phyloP scores from a whole-genome alignment of 805 yeast genomes.

The Metschnikowia gelsemii region DNA sequence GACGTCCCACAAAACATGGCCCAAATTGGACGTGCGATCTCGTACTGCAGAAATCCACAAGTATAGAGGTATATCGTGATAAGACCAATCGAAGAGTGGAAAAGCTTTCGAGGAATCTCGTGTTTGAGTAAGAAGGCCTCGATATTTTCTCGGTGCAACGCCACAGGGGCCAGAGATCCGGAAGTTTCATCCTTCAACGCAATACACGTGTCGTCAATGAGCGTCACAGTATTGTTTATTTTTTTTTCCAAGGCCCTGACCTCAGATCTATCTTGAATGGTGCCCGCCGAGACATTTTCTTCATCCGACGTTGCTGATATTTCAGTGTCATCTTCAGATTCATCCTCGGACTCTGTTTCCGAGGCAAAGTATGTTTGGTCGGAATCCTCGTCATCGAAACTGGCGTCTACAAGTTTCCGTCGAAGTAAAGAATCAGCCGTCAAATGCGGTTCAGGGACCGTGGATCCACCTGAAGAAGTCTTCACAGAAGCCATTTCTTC shows the following conservation, averaged over 20 bases:
- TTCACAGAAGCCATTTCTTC: no score
- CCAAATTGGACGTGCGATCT: conserved; percentile 60
- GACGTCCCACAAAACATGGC: conserved; percentile 57
- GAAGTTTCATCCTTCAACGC: conserved; percentile 9
- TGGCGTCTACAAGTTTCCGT: conserved; percentile 2
- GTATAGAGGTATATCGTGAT: conserved; percentile 73
- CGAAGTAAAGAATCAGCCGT: background rate
- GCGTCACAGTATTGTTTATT: conserved; percentile 1
- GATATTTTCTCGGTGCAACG: no score
- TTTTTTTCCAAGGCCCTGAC: background rate
- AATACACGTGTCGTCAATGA: conserved; percentile 8
- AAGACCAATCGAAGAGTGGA: conserved; percentile 89
- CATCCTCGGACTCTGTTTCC: conserved; percentile 8
- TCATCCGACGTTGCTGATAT: background rate
- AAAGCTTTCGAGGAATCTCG: conserved; percentile 83
- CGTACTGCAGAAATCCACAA: conserved; percentile 51
- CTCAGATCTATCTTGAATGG: background rate
- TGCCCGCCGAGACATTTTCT: background rate
- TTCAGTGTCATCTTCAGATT: background rate
- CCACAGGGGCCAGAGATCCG: no score
- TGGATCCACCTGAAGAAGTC: conserved; percentile 1
- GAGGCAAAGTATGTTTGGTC: conserved; percentile 35
- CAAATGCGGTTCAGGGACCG: background rate
- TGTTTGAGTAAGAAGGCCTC: conserved; percentile 61
- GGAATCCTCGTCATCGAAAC: conserved; percentile 31